A percentile compares a stretch with the other conserved stretches of the same genome.
Evolutionary conservation across 169 alveolate genomes (phyloP).

Genomic region (Plasmodium ovale): DNA sequence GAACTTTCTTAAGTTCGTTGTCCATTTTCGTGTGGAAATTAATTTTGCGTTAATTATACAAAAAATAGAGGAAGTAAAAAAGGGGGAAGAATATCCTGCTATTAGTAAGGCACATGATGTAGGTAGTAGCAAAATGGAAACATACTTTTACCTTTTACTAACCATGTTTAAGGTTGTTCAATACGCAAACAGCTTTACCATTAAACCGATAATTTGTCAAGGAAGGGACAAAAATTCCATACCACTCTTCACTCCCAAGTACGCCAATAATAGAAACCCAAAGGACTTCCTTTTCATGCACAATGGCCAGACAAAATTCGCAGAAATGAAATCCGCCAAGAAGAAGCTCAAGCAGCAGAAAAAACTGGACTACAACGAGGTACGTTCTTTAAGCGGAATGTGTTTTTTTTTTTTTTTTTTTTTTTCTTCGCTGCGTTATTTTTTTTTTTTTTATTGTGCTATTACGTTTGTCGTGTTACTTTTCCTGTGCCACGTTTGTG

Average conservation of each 20-base stretch:
- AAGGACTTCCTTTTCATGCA: conserved; percentile 62
- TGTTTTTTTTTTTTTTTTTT: not conserved
- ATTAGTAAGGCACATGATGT: no score
- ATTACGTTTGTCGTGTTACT: not conserved
- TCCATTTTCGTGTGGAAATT: conserved; percentile 8
- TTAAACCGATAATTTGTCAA: conserved; percentile 44
- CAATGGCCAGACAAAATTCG: conserved; percentile 34
- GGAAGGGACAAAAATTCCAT: not conserved
- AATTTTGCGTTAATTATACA: conserved; percentile 9
- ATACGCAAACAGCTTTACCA: conserved; percentile 20
- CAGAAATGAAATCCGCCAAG: conserved; percentile 46
- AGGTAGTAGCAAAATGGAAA: conserved; percentile 2
- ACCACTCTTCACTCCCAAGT: conserved; percentile 61
- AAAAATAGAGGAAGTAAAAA: no score
- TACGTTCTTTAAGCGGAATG: not conserved
- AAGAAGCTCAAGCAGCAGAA: conserved; percentile 63
- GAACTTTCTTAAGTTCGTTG: conserved; percentile 19
- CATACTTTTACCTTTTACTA: conserved; percentile 28
- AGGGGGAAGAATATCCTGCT: no score
- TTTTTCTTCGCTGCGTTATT: not conserved
- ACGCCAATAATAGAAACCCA: conserved; percentile 57
- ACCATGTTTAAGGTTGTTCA: conserved; percentile 42
- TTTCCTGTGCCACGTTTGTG: not conserved
- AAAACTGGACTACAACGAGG: conserved; percentile 72
- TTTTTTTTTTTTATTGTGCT: not conserved